A percentile compares a stretch with the other conserved stretches of the same genome.
Conservation (phyloP, 176 grass and related monocot species). For the Calamus simplicifolius region DNA sequence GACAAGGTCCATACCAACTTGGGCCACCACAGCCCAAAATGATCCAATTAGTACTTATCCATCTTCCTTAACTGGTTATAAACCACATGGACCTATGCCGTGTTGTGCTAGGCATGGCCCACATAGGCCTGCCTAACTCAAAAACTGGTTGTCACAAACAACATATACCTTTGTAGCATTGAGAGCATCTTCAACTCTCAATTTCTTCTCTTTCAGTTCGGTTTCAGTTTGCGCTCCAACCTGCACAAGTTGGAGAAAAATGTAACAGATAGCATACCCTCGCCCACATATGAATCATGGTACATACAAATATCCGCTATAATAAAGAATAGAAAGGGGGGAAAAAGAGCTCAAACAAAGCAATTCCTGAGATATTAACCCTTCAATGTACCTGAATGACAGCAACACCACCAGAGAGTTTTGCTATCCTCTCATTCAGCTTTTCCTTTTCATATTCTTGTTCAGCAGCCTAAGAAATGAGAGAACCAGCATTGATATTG, state of each 20-base stretch:
- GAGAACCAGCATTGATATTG: not conserved
- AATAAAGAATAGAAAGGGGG: not conserved
- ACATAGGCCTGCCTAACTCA: too few species aligned
- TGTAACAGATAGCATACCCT: not conserved
- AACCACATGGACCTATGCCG: too few species aligned
- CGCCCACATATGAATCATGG: not conserved
- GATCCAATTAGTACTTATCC: too few species aligned
- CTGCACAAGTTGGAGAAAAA: slow-evolving; percentile 26
- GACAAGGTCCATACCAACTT: too few species aligned
- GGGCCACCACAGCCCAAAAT: too few species aligned
- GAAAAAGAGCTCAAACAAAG: not conserved
- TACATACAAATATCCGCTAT: not conserved
- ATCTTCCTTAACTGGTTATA: too few species aligned
- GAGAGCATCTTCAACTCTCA: slow-evolving; percentile 99
- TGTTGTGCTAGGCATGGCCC: too few species aligned
- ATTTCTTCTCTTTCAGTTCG: slow-evolving; percentile 95
- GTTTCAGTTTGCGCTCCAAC: slow-evolving; percentile 99
- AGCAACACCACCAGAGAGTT: slow-evolving; percentile 97
- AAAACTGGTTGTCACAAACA: not conserved
- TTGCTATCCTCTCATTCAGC: slow-evolving; percentile 94
- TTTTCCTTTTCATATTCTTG: slow-evolving; percentile 99
- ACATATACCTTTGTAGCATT: slow-evolving; percentile 84
- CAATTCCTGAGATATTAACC: not conserved
- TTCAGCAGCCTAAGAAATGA: slow-evolving; percentile 46
- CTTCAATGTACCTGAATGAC: slow-evolving; percentile 75